Percentiles rank a stretch among this genome's conserved stretches.
These are phyloP conservation scores for Collybiopsis confluens DNA, from an alignment of 768 basidiomycete genomes.

Conservation along the genomic window DNA sequence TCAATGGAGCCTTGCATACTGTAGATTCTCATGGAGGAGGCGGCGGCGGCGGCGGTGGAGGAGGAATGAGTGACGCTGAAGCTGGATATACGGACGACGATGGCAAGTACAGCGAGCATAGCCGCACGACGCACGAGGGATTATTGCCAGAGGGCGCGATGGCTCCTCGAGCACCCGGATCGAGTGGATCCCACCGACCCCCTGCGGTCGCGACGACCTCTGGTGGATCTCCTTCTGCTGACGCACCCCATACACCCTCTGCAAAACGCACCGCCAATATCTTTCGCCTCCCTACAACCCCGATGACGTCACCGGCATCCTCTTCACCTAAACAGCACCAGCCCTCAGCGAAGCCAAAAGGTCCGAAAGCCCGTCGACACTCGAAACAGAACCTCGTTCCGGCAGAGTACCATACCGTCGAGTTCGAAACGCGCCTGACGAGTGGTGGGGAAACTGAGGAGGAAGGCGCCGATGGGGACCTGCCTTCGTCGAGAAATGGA, in stretches of 20 bases:
- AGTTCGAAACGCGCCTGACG: conserved; percentile 79
- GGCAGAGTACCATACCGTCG: conserved; percentile 76
- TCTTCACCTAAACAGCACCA: not conserved
- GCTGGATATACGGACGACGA: not conserved
- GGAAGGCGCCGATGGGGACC: too few species aligned
- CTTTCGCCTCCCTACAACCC: not conserved
- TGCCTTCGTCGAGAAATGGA: too few species aligned
- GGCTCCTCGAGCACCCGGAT: not conserved
- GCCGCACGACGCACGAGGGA: not conserved
- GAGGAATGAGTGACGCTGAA: not conserved
- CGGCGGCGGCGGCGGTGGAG: not conserved
- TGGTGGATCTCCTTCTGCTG: not conserved
- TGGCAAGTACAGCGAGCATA: not conserved
- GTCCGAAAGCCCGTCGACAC: conserved; percentile 36
- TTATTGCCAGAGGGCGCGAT: not conserved
- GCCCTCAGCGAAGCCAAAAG: not conserved
- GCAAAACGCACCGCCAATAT: not conserved
- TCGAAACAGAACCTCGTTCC: conserved; percentile 31
- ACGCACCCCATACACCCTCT: not conserved
- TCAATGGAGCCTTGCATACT: conserved; percentile 15
- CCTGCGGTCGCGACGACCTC: too few species aligned
- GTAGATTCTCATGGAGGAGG: not conserved
- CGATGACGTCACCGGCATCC: not conserved
- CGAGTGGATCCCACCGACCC: not conserved
- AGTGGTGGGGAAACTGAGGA: conserved; percentile 32